A percentile compares a stretch with the other conserved stretches of the same genome.
phyloP scores from a whole-genome alignment of 768 basidiomycete genomes.

The Agaricus subrufescens region DNA sequence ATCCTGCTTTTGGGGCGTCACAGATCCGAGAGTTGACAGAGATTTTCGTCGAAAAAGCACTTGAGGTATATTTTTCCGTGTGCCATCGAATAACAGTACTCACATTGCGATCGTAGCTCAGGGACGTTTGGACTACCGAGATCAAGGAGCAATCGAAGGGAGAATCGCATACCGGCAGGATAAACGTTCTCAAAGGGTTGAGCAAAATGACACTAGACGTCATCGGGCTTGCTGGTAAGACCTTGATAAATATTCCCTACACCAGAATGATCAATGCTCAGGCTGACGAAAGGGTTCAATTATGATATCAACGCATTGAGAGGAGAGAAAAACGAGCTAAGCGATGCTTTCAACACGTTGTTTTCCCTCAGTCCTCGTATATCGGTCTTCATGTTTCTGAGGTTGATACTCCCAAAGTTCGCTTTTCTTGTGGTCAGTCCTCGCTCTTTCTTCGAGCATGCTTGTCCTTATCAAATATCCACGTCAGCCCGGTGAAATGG shows the following conservation, averaged over 20 bases:
- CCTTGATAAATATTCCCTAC: too few relatives aligned
- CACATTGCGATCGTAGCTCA: slow-evolving; percentile 27
- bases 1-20: slow-evolving; percentile 60
- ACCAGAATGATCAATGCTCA: too few relatives aligned
- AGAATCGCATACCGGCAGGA: slow-evolving; percentile 21
- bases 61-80: slow-evolving; percentile 29
- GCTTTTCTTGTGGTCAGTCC: background rate
- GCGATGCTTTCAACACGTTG: slow-evolving; percentile 45
- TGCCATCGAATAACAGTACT: too few relatives aligned
- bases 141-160: slow-evolving; percentile 7
- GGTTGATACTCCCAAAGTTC: slow-evolving; percentile 28
- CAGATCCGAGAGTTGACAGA: slow-evolving; percentile 56
- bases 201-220: slow-evolving; percentile 68
- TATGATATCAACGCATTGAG: slow-evolving; percentile 29
- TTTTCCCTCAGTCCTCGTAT: slow-evolving; percentile 40
- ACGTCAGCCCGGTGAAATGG: slow-evolving; percentile 25
- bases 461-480: background rate
- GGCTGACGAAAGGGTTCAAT: slow-evolving; percentile 22
- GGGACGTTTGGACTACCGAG: slow-evolving; percentile 38
- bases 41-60: slow-evolving; percentile 53
- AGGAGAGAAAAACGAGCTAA: slow-evolving; percentile 41
- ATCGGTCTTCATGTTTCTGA: slow-evolving; percentile 25
- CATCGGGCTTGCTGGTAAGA: slow-evolving; percentile 62
- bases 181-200: slow-evolving; percentile 63
- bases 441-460: background rate